phyloP scores from a whole-genome alignment of 2,329 filamentous ascomycete genomes.

The Aspergillus melleus region DNA sequence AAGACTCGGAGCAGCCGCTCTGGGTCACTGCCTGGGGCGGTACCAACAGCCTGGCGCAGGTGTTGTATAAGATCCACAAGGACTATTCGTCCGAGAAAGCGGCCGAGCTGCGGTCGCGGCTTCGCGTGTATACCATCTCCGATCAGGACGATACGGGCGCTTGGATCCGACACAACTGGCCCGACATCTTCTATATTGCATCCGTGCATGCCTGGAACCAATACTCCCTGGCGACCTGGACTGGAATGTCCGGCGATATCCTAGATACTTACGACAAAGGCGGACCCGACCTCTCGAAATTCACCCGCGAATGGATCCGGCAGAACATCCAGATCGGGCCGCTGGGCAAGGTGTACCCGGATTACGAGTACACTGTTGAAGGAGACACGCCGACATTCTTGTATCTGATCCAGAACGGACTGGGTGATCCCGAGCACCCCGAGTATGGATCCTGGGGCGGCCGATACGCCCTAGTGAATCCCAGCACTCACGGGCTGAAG shows the following conservation, averaged over 20 bases:
- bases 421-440: slow-evolving; percentile 39
- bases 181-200: slow-evolving; percentile 57
- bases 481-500: background rate
- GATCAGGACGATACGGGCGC: slow-evolving; percentile 59
- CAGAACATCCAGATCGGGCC: slow-evolving; percentile 55
- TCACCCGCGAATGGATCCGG: slow-evolving; percentile 48
- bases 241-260: slow-evolving; percentile 44
- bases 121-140: slow-evolving; percentile 57
- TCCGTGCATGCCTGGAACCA: slow-evolving; percentile 56
- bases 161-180: slow-evolving; percentile 57
- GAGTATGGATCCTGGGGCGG: slow-evolving; percentile 47
- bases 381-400: slow-evolving; percentile 47
- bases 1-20: background rate
- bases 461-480: slow-evolving; percentile 28
- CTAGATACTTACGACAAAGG: slow-evolving; percentile 45
- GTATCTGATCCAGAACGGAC: slow-evolving; percentile 43
- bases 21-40: background rate
- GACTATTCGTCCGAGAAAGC: background rate
- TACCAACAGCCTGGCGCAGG: background rate
- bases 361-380: slow-evolving; percentile 54
- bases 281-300: background rate
- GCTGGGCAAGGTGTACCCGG: slow-evolving; percentile 47
- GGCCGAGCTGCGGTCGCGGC: slow-evolving; percentile 26
- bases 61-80: background rate
- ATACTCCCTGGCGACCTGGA: slow-evolving; percentile 57